A percentile compares a stretch with the other conserved stretches of the same genome.
These are phyloP conservation scores for Kalmusia sp. DNA, from an alignment of 2,329 filamentous ascomycete species.

Conservation along the genomic window DNA sequence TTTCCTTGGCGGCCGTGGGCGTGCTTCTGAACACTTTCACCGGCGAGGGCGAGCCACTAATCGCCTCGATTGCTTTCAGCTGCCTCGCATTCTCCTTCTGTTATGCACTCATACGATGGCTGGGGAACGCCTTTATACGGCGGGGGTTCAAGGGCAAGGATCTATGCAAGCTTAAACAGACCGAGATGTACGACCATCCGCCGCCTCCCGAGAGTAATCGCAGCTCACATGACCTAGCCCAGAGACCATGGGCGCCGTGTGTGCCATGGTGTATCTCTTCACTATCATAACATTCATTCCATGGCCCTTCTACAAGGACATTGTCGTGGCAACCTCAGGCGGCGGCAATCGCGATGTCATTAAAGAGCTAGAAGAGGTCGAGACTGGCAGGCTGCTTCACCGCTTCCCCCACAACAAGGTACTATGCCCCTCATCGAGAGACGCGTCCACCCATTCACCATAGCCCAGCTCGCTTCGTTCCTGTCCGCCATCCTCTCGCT, in stretches of 20 bases:
- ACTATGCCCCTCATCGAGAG: constrained; percentile 14
- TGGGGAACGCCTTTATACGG: constrained; percentile 86
- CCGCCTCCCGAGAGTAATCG: background rate
- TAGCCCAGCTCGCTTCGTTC: constrained; percentile 82
- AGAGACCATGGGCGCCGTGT: constrained; percentile 95
- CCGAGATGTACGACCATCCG: constrained; percentile 69
- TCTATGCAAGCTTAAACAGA: constrained; percentile 76
- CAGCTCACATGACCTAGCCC: constrained; percentile 61
- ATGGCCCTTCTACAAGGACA: constrained; percentile 97
- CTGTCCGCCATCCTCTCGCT: constrained; percentile 92
- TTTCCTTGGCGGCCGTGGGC: constrained; percentile 73
- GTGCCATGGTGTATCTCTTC: constrained; percentile 90
- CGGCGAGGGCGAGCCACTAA: constrained; percentile 85
- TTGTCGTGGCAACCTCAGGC: constrained; percentile 91
- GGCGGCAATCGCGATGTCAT: constrained; percentile 91
- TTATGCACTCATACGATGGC: constrained; percentile 91
- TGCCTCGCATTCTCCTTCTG: constrained; percentile 81
- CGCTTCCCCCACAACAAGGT: constrained; percentile 95
- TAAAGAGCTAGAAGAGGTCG: constrained; percentile 73
- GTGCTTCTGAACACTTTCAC: constrained; percentile 79
- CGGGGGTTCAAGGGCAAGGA: constrained; percentile 91
- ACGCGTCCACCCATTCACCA: constrained; percentile 9
- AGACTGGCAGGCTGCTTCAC: constrained; percentile 85
- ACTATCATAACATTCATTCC: constrained; percentile 91
- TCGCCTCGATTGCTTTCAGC: constrained; percentile 87